These are phyloP conservation scores for Coniella vitis DNA, from an alignment of 2,329 filamentous ascomycete species.

Conservation along the genomic window DNA sequence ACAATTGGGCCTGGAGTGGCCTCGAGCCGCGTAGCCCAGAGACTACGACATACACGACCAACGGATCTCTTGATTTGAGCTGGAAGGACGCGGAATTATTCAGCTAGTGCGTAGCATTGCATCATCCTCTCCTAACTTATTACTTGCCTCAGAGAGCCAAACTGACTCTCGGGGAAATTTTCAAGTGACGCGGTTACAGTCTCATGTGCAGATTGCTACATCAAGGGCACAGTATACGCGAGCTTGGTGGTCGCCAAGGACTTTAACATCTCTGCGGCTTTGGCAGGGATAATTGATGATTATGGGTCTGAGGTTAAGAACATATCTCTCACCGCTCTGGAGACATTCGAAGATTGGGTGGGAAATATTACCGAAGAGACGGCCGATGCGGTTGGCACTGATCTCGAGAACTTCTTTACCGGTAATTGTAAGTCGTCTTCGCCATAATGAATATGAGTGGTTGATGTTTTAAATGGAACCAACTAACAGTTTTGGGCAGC, in stretches of 20 bases:
- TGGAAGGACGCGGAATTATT: slow-evolving; percentile 34
- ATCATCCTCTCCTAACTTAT: neutral
- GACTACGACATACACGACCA: slow-evolving; percentile 21
- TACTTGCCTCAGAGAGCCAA: neutral
- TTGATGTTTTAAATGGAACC: too few species aligned
- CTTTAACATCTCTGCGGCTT: slow-evolving; percentile 32
- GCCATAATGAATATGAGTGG: slow-evolving; percentile 14
- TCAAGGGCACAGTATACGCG: slow-evolving; percentile 39
- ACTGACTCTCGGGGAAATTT: neutral
- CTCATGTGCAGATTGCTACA: slow-evolving; percentile 42
- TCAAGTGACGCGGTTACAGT: slow-evolving; percentile 28
- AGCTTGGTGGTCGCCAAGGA: slow-evolving; percentile 33
- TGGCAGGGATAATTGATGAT: slow-evolving; percentile 27
- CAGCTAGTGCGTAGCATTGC: slow-evolving; percentile 23
- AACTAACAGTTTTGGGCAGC: neutral
- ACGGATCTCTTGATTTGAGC: slow-evolving; percentile 30
- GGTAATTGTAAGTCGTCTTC: slow-evolving; percentile 11
- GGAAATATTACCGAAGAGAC: slow-evolving; percentile 26
- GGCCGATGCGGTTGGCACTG: slow-evolving; percentile 22
- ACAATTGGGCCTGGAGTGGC: too few species aligned
- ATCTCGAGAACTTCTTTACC: slow-evolving; percentile 17
- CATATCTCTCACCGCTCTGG: slow-evolving; percentile 20
- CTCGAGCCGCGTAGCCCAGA: slow-evolving; percentile 17
- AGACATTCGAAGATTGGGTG: slow-evolving; percentile 17
- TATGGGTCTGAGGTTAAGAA: slow-evolving; percentile 28